Evolutionary conservation across 1,284 basidiomycete species (phyloP), one percentile per base, ranked within the genome.

Genomic region (Trichosporon inkin): DNA sequence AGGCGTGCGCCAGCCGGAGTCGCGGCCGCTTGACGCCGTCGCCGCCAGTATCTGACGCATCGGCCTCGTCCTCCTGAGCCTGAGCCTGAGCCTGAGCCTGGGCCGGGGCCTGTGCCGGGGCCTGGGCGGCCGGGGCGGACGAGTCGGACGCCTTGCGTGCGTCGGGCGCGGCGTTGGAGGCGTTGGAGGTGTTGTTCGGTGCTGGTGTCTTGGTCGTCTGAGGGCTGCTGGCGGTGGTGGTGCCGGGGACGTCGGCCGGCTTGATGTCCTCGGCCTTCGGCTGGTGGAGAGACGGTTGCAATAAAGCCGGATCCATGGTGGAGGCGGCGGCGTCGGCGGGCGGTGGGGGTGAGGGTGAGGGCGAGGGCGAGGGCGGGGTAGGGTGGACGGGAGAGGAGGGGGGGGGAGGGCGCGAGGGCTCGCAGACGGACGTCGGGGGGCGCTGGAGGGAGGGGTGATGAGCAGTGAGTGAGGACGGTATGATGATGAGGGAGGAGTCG

Each of bases 1-100:
- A 76, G 16, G 74, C 73, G 55, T 75, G 71, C 17, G 76, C 77
- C 3, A 78, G 57, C n/a, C 77, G 65, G 19, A 78, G 62, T n/a
- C 77, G 63, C 6, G 77, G 77, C 20, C 77, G 68, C 62, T 78
- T 78, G n/a, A 64, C 66, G 36, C 65, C 68, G 41, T 63, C 66
- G 7, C 53, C 62, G 11, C 44, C 44, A 28, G 53, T 34, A 38
- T 61, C 60, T 10, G 61, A 58, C 47, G 53, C 53, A 49, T 64
- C 55, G 24, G 51, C 60, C 44, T 69, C 66, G 22, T 68, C 63
- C 54, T 69, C 66, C 38, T 52, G n/a, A n/a, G n/a, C n/a, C n/a
- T n/a, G n/a, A n/a, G n/a, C n/a, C n/a, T n/a, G n/a, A n/a, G n/a
- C n/a, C n/a, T n/a, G n/a, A n/a, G n/a, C n/a, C n/a, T n/a, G n/a